Evolutionary conservation across 768 basidiomycete genomes (phyloP).

Genomic region (Rhizopogon salebrosus): DNA sequence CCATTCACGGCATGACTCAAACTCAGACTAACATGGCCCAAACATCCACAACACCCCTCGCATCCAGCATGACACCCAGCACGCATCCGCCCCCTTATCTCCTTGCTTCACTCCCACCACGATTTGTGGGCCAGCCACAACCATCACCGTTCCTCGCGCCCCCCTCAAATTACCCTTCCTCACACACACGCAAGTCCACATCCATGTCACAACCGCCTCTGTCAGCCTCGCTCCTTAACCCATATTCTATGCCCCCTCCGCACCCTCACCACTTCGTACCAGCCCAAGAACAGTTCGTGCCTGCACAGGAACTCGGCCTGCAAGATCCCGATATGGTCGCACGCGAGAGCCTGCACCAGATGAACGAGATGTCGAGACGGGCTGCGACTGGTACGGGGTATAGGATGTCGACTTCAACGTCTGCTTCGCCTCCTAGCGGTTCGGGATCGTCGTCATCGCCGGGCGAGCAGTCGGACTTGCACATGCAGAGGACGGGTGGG

Average conservation of each 20-base stretch:
- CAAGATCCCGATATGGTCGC: constrained; percentile 52
- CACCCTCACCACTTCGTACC: not conserved
- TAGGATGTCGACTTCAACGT: constrained; percentile 11
- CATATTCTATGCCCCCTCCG: not conserved
- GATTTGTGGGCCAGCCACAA: constrained; percentile 9
- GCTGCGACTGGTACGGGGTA: constrained; percentile 38
- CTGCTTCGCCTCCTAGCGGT: constrained; percentile 11
- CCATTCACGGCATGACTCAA: not conserved
- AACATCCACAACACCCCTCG: constrained; percentile 5
- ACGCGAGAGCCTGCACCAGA: constrained; percentile 64
- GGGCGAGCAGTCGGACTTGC: constrained; percentile 34
- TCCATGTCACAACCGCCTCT: not conserved
- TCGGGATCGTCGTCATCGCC: constrained; percentile 45
- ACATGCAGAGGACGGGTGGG: constrained; percentile 30
- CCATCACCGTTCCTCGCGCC: constrained; percentile 12
- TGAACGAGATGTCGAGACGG: constrained; percentile 72
- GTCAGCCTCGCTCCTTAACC: not conserved
- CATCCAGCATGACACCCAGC: constrained; percentile 27
- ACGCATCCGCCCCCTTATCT: constrained; percentile 26
- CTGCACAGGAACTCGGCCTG: constrained; percentile 44
- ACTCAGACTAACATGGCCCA: not conserved
- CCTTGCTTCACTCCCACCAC: constrained; percentile 11
- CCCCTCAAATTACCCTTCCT: constrained; percentile 8
- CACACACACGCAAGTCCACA: constrained; percentile 2
- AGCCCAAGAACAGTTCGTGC: constrained; percentile 38